A percentile compares a stretch with the other conserved stretches of the same genome.
Evolutionary conservation across 441 rosid genomes (phyloP).

Genomic region (Heliophila coronopifolia): DNA sequence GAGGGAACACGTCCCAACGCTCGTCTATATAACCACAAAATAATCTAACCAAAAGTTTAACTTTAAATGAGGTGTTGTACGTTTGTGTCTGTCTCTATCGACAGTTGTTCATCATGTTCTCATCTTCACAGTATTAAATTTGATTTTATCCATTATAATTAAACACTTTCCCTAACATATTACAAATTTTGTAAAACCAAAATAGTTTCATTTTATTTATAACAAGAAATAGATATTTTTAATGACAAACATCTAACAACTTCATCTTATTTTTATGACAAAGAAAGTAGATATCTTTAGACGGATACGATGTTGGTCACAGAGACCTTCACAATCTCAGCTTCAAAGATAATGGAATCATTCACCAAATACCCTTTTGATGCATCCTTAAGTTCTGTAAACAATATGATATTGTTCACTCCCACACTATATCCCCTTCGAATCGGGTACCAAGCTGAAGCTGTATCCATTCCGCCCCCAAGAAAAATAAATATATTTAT

Average conservation of each 20-base stretch:
- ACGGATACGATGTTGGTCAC: conserved; percentile 26
- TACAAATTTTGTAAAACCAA: neutral
- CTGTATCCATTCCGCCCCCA: conserved; percentile 2
- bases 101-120: no score
- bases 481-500: neutral
- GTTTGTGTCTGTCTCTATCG: no score
- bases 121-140: no score
- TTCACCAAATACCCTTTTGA: conserved; percentile 26
- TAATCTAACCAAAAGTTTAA: no score
- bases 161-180: neutral
- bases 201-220: conserved; percentile 12
- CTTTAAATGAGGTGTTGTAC: no score
- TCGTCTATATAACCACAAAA: no score
- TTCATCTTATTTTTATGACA: neutral
- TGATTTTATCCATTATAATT: no score
- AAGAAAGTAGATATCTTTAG: neutral
- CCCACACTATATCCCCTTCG: conserved; percentile 20
- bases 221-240: conserved; percentile 5
- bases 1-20: no score
- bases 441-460: conserved; percentile 27
- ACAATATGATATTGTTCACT: conserved; percentile 24
- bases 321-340: conserved; percentile 27
- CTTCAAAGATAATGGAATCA: conserved; percentile 32
- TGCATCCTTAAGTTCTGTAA: neutral
- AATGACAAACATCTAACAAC: neutral